Base-by-base conservation (phyloP, 176 grass and related monocot genomes). In the Tillandsia fasciculata region DNA sequence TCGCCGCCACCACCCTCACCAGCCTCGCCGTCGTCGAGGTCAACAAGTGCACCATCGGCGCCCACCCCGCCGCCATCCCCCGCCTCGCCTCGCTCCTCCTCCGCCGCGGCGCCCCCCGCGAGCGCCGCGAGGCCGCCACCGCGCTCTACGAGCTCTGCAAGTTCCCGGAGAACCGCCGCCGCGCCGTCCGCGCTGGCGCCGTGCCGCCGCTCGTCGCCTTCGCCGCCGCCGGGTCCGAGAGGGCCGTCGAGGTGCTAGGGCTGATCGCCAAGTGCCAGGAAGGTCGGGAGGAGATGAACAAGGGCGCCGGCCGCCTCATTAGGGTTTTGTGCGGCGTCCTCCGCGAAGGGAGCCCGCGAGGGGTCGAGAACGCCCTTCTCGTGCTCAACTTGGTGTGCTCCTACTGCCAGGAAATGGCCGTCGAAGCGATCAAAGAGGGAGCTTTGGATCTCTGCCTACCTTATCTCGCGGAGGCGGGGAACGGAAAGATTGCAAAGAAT, bases 141-240 rank as follows among this genome's bases (percentile, higher is more conserved):
- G 33, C 83, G 86, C 67, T 97, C 56, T 97, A 77, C 86, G 94
- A 97, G 89, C 76, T 97, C 73, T 97, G 89, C 74, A 97, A 97
- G 74, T 86, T 92, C 54, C 84, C 89, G 8, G 82, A 89, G 64
- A 99, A 99, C 70, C 67, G 89, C 13, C 80, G 87, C 8, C 82
- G 89, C 22, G 73, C 84, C 28, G 84, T 86, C 64, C 86, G 82
- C 51, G 84, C 78, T 9, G 87, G 94, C 23, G 77, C 76, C 0
- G 51, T 78, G 10, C 82, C 77, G 2, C 73, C 72, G 84, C 86
- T 99, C 66, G 75, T 82, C n/a, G 76, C 74, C n/a, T 77, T 93
- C 8, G 86, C 86, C 1, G 65, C 77, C 14, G 71, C 66, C 57
- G 93, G 93, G 23, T 92, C 93, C 4, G 93, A 90, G 42, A 85